These are phyloP conservation scores for Paramecium sexaurelia DNA, from an alignment of 73 alveolate genomes.

Conservation along the genomic window DNA sequence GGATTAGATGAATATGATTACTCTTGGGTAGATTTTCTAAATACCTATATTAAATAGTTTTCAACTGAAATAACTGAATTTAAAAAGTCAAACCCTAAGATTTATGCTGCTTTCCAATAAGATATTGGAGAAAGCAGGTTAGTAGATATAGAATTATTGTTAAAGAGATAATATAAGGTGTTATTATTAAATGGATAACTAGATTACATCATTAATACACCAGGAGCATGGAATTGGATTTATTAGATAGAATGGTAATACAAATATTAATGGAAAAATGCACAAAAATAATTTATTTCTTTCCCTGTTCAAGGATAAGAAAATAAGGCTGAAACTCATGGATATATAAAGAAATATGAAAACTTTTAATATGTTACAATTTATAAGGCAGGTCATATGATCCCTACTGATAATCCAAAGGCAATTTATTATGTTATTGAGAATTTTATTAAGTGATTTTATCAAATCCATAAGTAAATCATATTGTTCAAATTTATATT, in stretches of 20 bases:
- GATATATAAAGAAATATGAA: constrained; percentile 13
- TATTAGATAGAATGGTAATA: constrained; percentile 69
- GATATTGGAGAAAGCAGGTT: constrained; percentile 9
- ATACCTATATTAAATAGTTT: background rate
- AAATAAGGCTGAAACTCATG: background rate
- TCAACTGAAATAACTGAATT: background rate
- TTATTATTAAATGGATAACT: constrained; percentile 34
- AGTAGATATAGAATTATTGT: background rate
- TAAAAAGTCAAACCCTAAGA: background rate
- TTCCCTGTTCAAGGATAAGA: constrained; percentile 31
- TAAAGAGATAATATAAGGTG: background rate
- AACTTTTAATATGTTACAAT: constrained; percentile 70
- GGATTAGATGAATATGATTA: background rate
- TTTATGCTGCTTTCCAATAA: background rate
- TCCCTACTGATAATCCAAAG: constrained; percentile 92
- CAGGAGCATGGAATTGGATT: constrained; percentile 78
- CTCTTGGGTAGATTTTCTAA: background rate
- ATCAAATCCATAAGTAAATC: too few relatives aligned
- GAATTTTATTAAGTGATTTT: too few relatives aligned
- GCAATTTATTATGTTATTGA: constrained; percentile 66
- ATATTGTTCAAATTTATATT: too few relatives aligned
- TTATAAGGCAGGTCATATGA: constrained; percentile 95
- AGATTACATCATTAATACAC: constrained; percentile 47
- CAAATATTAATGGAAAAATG: constrained; percentile 49
- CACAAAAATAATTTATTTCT: constrained; percentile 11